Evolutionary conservation across 2,329 filamentous ascomycete species (phyloP).

Genomic region (Aspergillus viridinutans): DNA sequence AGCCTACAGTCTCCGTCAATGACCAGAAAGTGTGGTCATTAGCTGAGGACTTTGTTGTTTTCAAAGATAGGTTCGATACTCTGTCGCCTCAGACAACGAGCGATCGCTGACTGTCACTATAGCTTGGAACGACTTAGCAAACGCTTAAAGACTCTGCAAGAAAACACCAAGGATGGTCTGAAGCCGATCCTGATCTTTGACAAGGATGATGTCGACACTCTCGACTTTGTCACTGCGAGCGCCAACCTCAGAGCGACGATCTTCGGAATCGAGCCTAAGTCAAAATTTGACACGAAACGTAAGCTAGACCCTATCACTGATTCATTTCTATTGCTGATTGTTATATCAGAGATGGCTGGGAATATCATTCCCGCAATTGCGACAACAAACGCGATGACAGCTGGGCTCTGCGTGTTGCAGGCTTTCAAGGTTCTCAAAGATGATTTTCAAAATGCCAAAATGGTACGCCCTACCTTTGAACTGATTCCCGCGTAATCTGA

Average conservation of each 20-base stretch:
- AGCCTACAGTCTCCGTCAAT: slow-evolving; percentile 53
- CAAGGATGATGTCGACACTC: slow-evolving; percentile 91
- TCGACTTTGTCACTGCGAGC: slow-evolving; percentile 88
- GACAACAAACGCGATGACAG: slow-evolving; percentile 95
- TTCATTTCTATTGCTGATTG: not conserved
- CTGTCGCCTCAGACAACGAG: not conserved
- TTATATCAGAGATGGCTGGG: slow-evolving; percentile 76
- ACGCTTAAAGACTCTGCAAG: slow-evolving; percentile 64
- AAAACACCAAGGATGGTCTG: slow-evolving; percentile 39
- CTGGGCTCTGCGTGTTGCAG: slow-evolving; percentile 85
- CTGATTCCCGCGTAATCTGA: not conserved
- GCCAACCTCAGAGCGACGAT: slow-evolving; percentile 83
- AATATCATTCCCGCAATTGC: slow-evolving; percentile 99
- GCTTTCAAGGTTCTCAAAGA: slow-evolving; percentile 83
- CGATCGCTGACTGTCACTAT: slow-evolving; percentile 12
- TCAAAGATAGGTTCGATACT: slow-evolving; percentile 63
- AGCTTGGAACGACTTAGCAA: slow-evolving; percentile 71
- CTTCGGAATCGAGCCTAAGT: slow-evolving; percentile 85
- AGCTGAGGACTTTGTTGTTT: slow-evolving; percentile 78
- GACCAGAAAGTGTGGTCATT: slow-evolving; percentile 78
- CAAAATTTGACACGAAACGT: slow-evolving; percentile 91
- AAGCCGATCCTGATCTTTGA: slow-evolving; percentile 75
- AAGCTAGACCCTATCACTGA: slow-evolving; percentile 17
- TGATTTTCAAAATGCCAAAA: slow-evolving; percentile 67
- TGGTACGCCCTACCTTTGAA: slow-evolving; percentile 48